These are phyloP conservation scores for Plasmodium malariae DNA, from an alignment of 169 alveolate genomes.

Conservation along the genomic window DNA sequence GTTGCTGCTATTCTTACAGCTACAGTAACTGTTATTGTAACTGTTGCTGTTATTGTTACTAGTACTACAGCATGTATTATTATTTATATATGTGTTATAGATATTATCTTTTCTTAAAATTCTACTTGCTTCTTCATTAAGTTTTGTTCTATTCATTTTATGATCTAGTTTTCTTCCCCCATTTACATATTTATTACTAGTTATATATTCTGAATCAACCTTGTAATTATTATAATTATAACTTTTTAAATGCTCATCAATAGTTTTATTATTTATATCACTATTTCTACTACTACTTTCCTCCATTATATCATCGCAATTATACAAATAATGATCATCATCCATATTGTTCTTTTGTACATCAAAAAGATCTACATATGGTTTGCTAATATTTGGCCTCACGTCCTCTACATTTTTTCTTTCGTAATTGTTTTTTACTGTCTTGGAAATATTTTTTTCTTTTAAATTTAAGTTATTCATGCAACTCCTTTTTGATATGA, in stretches of 20 bases:
- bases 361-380: constrained; percentile 16
- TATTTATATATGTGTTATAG: not conserved
- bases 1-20: too few species aligned
- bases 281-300: constrained; percentile 12
- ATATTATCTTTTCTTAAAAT: constrained; percentile 2
- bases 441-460: constrained; percentile 3
- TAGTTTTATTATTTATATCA: not conserved
- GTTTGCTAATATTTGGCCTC: constrained; percentile 9
- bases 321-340: constrained; percentile 20
- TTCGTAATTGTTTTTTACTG: constrained; percentile 9
- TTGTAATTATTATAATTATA: constrained; percentile 17
- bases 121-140: not conserved
- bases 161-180: not conserved
- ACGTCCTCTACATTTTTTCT: not conserved
- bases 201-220: constrained; percentile 2
- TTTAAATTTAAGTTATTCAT: constrained; percentile 24
- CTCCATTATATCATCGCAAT: constrained; percentile 2
- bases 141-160: not conserved
- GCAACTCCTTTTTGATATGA: constrained; percentile 1
- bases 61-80: not conserved
- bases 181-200: not conserved
- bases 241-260: constrained; percentile 3
- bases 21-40: too few species aligned
- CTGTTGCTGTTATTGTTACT: not conserved
- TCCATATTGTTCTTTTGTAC: not conserved